Evolutionary conservation across 306 rosid genomes (phyloP).

Genomic region (Ziziphus jujuba): DNA sequence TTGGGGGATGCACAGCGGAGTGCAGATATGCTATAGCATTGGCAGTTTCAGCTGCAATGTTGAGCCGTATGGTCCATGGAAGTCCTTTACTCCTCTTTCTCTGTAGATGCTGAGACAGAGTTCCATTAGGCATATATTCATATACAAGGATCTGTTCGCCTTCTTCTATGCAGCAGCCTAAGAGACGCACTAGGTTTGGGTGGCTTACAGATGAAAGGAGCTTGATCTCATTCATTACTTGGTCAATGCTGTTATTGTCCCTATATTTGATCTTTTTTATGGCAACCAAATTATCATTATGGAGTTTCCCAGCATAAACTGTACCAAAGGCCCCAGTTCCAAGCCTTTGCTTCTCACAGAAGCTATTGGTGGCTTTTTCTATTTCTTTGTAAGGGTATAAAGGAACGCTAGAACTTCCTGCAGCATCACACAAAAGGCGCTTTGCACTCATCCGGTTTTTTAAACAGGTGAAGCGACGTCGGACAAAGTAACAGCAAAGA

Average conservation of each 20-base stretch:
- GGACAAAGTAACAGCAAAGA: conserved; percentile 48
- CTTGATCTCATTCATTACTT: conserved; percentile 94
- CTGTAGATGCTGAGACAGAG: conserved; percentile 82
- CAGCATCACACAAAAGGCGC: conserved; percentile 75
- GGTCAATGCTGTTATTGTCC: conserved; percentile 80
- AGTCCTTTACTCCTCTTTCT: conserved; percentile 67
- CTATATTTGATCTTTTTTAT: conserved; percentile 76
- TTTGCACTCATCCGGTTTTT: conserved; percentile 56
- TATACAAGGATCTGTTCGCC: conserved; percentile 93
- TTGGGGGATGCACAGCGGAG: conserved; percentile 81
- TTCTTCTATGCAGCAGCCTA: conserved; percentile 91
- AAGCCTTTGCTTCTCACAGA: conserved; percentile 69
- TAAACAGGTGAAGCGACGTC: conserved; percentile 68
- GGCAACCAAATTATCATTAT: conserved; percentile 78
- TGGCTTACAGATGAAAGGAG: conserved; percentile 96
- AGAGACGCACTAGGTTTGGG: conserved; percentile 83
- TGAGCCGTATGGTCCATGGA: conserved; percentile 86
- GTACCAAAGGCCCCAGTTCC: conserved; percentile 98
- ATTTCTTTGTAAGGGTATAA: conserved; percentile 76
- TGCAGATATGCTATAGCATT: conserved; percentile 91
- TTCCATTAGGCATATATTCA: conserved; percentile 90
- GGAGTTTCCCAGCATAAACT: conserved; percentile 84
- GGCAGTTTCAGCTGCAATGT: conserved; percentile 89
- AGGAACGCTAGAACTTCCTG: conserved; percentile 76
- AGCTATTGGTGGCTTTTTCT: conserved; percentile 72